Evolutionary conservation across 2,329 filamentous ascomycete genomes (phyloP).

Genomic region (Graphilbum fragrans): DNA sequence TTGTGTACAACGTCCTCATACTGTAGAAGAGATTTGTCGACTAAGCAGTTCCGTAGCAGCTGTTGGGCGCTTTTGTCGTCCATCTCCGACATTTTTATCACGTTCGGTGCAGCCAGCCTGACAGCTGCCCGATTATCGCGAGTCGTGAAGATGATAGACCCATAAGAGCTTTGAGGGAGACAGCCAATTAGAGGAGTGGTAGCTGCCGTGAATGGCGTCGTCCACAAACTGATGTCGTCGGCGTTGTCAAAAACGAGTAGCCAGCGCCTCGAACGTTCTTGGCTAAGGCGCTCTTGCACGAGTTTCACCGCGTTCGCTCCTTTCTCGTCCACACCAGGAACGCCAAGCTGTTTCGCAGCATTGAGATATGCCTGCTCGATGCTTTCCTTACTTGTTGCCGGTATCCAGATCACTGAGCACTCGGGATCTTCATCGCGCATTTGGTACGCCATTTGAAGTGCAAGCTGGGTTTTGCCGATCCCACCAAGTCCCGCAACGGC

Average conservation of each 20-base stretch:
- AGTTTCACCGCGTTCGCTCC: constrained; percentile 22
- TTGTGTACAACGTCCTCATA: neutral
- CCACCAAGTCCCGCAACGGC: constrained; percentile 20
- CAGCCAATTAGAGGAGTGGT: constrained; percentile 8
- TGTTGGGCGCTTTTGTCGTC: constrained; percentile 10
- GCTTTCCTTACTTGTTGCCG: constrained; percentile 13
- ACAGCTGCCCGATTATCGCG: constrained; percentile 10
- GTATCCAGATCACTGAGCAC: constrained; percentile 30
- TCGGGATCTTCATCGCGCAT: constrained; percentile 13
- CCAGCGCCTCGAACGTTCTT: constrained; percentile 18
- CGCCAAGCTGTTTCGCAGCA: constrained; percentile 17
- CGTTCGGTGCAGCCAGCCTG: constrained; percentile 5
- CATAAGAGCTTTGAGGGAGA: neutral
- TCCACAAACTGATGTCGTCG: constrained; percentile 22
- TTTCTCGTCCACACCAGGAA: constrained; percentile 18
- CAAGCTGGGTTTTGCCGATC: constrained; percentile 26
- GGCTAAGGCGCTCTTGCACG: constrained; percentile 20
- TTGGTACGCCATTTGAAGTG: constrained; percentile 20
- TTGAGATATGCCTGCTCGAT: constrained; percentile 22
- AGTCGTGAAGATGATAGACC: constrained; percentile 13
- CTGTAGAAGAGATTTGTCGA: constrained; percentile 4
- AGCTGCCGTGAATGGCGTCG: constrained; percentile 4
- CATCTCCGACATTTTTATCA: constrained; percentile 14
- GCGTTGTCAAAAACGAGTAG: constrained; percentile 32
- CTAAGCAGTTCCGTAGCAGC: constrained; percentile 11